These are phyloP conservation scores for Penicillium sp. DNA, from an alignment of 2,329 filamentous ascomycete genomes.

Conservation along the genomic window DNA sequence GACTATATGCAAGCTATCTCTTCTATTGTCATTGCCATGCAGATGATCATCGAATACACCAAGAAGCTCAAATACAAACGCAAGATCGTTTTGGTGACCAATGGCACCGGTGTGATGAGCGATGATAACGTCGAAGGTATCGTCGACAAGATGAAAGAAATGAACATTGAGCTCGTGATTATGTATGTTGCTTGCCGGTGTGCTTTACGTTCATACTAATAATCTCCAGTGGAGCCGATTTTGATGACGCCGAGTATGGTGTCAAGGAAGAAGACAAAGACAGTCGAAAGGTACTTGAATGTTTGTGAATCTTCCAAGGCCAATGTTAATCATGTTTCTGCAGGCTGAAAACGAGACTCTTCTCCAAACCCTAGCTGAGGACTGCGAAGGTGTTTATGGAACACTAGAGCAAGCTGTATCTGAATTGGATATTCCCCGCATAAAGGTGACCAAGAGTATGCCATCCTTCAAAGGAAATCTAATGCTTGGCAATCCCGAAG, in stretches of 20 bases:
- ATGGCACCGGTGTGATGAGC: slow-evolving; percentile 72
- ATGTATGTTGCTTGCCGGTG: slow-evolving; percentile 57
- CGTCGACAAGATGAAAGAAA: slow-evolving; percentile 68
- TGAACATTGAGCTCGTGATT: slow-evolving; percentile 73
- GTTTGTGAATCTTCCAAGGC: neutral
- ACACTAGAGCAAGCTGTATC: slow-evolving; percentile 82
- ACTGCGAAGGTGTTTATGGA: slow-evolving; percentile 72
- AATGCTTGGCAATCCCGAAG: slow-evolving; percentile 73
- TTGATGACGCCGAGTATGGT: slow-evolving; percentile 85
- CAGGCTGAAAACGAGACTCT: slow-evolving; percentile 70
- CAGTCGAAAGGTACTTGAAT: slow-evolving; percentile 57
- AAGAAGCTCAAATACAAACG: slow-evolving; percentile 79
- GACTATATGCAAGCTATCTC: slow-evolving; percentile 60
- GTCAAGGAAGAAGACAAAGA: slow-evolving; percentile 90
- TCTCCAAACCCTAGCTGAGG: slow-evolving; percentile 63
- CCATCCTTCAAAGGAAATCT: slow-evolving; percentile 77
- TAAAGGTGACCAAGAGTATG: slow-evolving; percentile 74
- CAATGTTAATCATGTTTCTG: slow-evolving; percentile 4
- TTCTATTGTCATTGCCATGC: slow-evolving; percentile 77
- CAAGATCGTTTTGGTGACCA: slow-evolving; percentile 80
- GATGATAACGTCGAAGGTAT: slow-evolving; percentile 70
- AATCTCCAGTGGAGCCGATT: slow-evolving; percentile 72
- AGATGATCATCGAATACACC: slow-evolving; percentile 78
- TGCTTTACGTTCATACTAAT: slow-evolving; percentile 24
- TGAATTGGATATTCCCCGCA: slow-evolving; percentile 71